Percentiles rank a stretch among this genome's conserved stretches.
These are phyloP conservation scores for Erucastrum elatum DNA, from an alignment of 345 rosid genomes.

Conservation along the genomic window DNA sequence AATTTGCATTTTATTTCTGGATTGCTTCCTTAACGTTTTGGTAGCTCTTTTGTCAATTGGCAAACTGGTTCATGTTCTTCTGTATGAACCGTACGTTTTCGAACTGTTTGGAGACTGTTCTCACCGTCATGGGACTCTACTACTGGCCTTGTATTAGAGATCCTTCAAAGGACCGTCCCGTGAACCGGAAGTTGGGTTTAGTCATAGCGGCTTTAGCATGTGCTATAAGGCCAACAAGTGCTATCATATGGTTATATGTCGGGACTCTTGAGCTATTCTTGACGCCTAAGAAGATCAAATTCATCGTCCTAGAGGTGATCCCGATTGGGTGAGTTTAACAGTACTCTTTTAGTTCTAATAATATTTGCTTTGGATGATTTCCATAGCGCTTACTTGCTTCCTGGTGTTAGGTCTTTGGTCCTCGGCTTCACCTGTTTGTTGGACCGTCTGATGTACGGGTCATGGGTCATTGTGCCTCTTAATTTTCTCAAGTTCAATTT, in stretches of 20 bases:
- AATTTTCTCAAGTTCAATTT: slow-evolving; percentile 92
- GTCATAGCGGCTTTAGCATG: slow-evolving; percentile 77
- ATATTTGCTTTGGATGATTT: slow-evolving; percentile 6
- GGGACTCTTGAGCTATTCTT: slow-evolving; percentile 72
- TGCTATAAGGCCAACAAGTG: slow-evolving; percentile 90
- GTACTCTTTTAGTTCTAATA: not conserved
- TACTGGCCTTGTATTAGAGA: slow-evolving; percentile 84
- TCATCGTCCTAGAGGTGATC: slow-evolving; percentile 60
- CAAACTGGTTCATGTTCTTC: slow-evolving; percentile 90
- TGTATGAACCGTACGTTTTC: slow-evolving; percentile 91
- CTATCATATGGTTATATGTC: slow-evolving; percentile 81
- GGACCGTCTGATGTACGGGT: slow-evolving; percentile 77
- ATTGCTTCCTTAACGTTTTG: slow-evolving; percentile 49
- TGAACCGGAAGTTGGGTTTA: slow-evolving; percentile 69
- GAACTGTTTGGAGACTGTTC: slow-evolving; percentile 88
- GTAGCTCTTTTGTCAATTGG: slow-evolving; percentile 75
- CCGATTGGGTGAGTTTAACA: slow-evolving; percentile 72
- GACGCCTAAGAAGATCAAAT: slow-evolving; percentile 54
- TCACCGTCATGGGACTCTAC: slow-evolving; percentile 76
- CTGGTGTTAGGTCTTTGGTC: slow-evolving; percentile 61
- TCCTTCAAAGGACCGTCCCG: slow-evolving; percentile 45
- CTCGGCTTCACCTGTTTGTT: slow-evolving; percentile 62
- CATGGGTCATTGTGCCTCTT: slow-evolving; percentile 86
- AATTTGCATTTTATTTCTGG: not conserved
- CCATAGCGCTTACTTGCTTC: not conserved